Evolutionary conservation across 2,329 filamentous ascomycete genomes (phyloP), one percentile per base, ranked within the genome.

Genomic region (Dichotomopilus funicola): DNA sequence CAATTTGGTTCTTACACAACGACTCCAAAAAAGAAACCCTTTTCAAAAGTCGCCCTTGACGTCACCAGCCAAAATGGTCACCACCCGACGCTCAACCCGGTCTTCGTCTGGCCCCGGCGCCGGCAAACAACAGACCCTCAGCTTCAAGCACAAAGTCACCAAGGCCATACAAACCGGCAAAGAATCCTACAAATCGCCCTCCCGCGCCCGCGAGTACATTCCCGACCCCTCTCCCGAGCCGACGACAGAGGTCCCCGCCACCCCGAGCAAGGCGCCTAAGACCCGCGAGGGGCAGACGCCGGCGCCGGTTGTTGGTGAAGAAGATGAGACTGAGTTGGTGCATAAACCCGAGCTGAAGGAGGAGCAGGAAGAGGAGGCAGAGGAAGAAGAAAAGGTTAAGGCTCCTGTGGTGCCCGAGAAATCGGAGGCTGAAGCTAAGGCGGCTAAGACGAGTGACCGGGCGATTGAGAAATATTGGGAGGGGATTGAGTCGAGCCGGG

Each of bases 381-480:
- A 55, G 0, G 42, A 42, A 2, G 41, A 40, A 5, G 52, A 46
- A 6, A 35, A 34, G 7, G 19, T 1, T n/a, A 19, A 27, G 5
- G 19, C 51, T 13, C 6, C 42, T 5, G 13, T 6, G 31, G 19
- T 2, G 64, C 1, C 6, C 2, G 40, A 13, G 7, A 51, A 63
- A 33, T 48, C 65, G 10, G 62, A 68, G n/a, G 59, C 57, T 7
- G 62, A 64, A 19, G 57, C 65, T 13, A 57, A 63, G 12, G 62
- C 64, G 12, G 58, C 61, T 5, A 79, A 82, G 62, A 72, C 95
- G 43, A 81, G 80, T 6, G 79, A 88, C 55, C 73, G 78, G 48
- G 83, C 89, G 64, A 84, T 97, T 60, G 80, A 80, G 63, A 78
- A 76, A 66, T 96, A 96, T 69, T 96, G 91, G 91, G 76, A 75